Evolutionary conservation across 116 monocot species (phyloP), one percentile per base, ranked within the genome.

Genomic region (Trichopus zeylanicus): DNA sequence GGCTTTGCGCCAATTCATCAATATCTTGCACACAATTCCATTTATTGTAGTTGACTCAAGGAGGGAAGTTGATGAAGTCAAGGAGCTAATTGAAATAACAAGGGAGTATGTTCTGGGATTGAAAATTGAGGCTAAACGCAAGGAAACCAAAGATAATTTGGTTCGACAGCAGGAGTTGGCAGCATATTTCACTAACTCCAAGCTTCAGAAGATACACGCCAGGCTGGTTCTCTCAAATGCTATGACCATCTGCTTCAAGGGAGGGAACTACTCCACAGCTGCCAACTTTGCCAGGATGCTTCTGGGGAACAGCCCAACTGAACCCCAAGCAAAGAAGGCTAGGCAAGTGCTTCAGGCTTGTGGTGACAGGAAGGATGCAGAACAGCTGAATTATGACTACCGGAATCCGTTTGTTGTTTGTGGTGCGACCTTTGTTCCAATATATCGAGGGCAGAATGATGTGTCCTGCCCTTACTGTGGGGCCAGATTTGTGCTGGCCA

Each of bases 61-160:
- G 68, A 74, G 83, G 57, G 94, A 89, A 67, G 94, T 89, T 51
- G 94, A 94, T 74, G 94, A 94, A 69, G 83, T 94, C 23, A 94
- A 94, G 78, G 89, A 94, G 64, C 62, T 89, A 18, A 81, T 89
- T 31, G 81, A 73, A 29, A 89, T 94, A 21, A 71, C 71, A 0
- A 73, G 67, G 55, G 94, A 94, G 58, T 94, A 94, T 55, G 86
- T 83, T 7, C 59, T 94, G 30, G 94, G 94, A 51, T 69, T 94
- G 61, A 79, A 83, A 53, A 80, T 94, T 21, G 89, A 94, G 56
- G 67, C 81, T 10, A 83, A 78, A 52, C 80, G 86, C 59, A 86
- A 75, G 83, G 94, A 86, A 53, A 47, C 46, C 13, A 86, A 67
- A 57, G 83, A 89, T 57, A 56, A 82, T 66, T 6, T 51, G 10